Percentiles rank a stretch among this genome's conserved stretches.
Conservation (phyloP, 768 basidiomycete genomes). For the Gloeophyllum trabeum region DNA sequence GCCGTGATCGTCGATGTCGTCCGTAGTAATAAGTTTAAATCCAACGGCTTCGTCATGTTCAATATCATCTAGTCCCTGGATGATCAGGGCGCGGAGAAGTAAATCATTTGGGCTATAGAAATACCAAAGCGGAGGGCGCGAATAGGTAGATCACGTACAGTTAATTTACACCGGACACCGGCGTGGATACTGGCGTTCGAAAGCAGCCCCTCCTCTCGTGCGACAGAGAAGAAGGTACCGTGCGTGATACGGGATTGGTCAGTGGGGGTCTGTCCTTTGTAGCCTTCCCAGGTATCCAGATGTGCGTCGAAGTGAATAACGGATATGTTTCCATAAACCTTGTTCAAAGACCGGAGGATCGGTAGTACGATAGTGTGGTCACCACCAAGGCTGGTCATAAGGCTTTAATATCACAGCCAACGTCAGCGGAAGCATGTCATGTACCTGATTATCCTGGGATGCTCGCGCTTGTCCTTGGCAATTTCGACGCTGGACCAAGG, state of each 20-base stretch:
- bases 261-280: constrained; percentile 22
- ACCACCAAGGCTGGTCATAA: constrained; percentile 41
- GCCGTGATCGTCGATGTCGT: constrained; percentile 78
- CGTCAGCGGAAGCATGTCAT: background rate
- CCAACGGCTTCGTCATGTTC: constrained; percentile 63
- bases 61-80: constrained; percentile 48
- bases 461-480: constrained; percentile 47
- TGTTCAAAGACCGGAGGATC: constrained; percentile 69
- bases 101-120: no score
- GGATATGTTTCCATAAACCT: constrained; percentile 62
- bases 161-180: constrained; percentile 72
- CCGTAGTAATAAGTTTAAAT: constrained; percentile 68
- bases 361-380: constrained; percentile 87
- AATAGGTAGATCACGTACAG: constrained; percentile 21
- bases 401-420: background rate
- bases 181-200: constrained; percentile 69
- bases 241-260: constrained; percentile 67
- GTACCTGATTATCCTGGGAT: constrained; percentile 65
- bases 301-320: constrained; percentile 81
- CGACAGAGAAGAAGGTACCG: constrained; percentile 79
- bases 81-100: no score
- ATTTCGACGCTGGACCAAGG: constrained; percentile 11
- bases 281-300: constrained; percentile 52
- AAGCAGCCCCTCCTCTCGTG: constrained; percentile 69
- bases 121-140: background rate